Base-by-base conservation (phyloP, 2,329 filamentous ascomycete genomes). In the Cladosporium sp. region DNA sequence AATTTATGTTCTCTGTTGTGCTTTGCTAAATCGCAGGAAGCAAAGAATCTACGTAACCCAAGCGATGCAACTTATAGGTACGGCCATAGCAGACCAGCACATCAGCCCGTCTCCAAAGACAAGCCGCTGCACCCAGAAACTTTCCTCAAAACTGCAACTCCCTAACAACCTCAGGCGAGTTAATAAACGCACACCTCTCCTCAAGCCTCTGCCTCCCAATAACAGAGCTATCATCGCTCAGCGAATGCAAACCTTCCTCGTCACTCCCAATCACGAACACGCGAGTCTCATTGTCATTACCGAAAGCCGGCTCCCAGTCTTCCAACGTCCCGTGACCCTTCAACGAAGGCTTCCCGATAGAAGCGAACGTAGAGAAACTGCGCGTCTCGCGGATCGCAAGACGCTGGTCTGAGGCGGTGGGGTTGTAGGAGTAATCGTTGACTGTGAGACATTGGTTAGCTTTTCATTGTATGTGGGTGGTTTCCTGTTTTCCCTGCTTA, bases 361-460 rank as follows among this genome's bases (percentile, higher is more conserved):
- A 76, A 2, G 80, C 81, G 70, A 84, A 85, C 0, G 76, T 79
- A 16, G 79, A 78, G 83, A 83, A 86, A 1, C 79, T 80, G 14
- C 81, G 74, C 13, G 81, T 80, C n/a, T 77, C 77, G 1, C 79
- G 76, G 10, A 73, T 67, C 34, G 68, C 70, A 1, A 86, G 73
- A 1, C 73, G 73, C 51, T 79, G 78, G 70, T 86, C 84, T 5
- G 71, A 71, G 1, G 70, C 54, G 0, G 76, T 76, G 0, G 80
- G 77, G 14, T 78, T 32, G 53, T 60, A 69, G 0, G 67, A 59
- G 39, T 67, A 70, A 70, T 71, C 78, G 80, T 59, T 70, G 73
- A 72, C 60, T 63, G 34, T 10, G 39, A 46, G 39, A 4, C 14
- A 4, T n/a, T 56, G 10, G 60, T 63, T 30, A 63, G 60, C 49